Base-by-base conservation (phyloP, 192 early-diverging fungal species). In the Coemansia sp. region DNA sequence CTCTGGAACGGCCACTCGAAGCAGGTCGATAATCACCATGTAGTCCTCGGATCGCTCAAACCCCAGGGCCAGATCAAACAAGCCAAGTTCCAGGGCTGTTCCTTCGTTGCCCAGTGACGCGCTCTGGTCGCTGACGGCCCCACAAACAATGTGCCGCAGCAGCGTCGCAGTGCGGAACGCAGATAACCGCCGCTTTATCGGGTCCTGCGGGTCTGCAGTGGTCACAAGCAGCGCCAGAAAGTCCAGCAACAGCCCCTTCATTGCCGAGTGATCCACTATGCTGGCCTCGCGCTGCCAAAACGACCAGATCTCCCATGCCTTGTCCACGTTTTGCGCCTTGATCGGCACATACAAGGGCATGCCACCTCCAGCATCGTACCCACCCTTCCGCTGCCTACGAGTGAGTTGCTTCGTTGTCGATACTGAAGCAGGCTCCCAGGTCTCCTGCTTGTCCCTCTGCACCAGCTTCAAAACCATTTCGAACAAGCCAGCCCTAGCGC, bases 241-340 rank as follows among this genome's bases (percentile, higher is more conserved):
- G 12, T 54, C 44, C 3, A 49, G 42, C 29, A 63, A 19, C 5
- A 40, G n/a, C n/a, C n/a, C n/a, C n/a, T n/a, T n/a, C n/a, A n/a
- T n/a, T n/a, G n/a, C n/a, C n/a, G n/a, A n/a, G n/a, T n/a, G n/a
- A n/a, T n/a, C n/a, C n/a, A n/a, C n/a, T n/a, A n/a, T n/a, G n/a
- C n/a, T n/a, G n/a, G n/a, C n/a, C n/a, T n/a, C n/a, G n/a, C n/a
- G n/a, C n/a, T n/a, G n/a, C n/a, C n/a, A n/a, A n/a, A n/a, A n/a
- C 8, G 57, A 49, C 62, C 69, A 72, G 40, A 65, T 56, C 42
- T 50, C 49, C 69, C 69, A 72, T 5, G 69, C 69, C 54, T 54
- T 52, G 30, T 72, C 69, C 3, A 43, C 46, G 48, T 72, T 65
- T 9, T 56, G 51, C 2, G 57, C 69, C 9, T 48, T 48, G 9